Evolutionary conservation across 768 basidiomycete species (phyloP).

Genomic region (Suillus weaverae): DNA sequence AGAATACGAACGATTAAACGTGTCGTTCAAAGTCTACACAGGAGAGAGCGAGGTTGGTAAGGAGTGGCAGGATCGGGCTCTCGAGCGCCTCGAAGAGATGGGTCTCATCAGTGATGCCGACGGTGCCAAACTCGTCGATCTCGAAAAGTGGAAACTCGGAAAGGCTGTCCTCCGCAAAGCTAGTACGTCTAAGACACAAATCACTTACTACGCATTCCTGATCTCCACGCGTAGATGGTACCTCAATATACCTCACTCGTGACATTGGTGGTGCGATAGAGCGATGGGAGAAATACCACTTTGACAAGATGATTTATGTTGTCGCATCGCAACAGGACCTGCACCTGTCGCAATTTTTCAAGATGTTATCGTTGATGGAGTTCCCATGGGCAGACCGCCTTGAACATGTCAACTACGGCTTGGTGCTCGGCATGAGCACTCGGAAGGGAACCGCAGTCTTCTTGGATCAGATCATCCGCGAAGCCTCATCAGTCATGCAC

Average conservation of each 20-base stretch:
- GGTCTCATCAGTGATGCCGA: conserved; percentile 75
- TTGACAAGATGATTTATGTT: conserved; percentile 93
- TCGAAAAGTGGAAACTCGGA: conserved; percentile 90
- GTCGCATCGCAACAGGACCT: conserved; percentile 85
- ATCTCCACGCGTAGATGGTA: conserved; percentile 62
- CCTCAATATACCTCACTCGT: conserved; percentile 91
- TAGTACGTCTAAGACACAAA: conserved; percentile 41
- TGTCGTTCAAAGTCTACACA: conserved; percentile 88
- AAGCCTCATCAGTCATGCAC: conserved; percentile 88
- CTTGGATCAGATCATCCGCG: conserved; percentile 88
- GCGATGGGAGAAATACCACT: conserved; percentile 89
- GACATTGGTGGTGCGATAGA: conserved; percentile 94
- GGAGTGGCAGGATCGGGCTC: conserved; percentile 69
- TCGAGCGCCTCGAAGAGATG: conserved; percentile 66
- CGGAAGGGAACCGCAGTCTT: conserved; percentile 94
- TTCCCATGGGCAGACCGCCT: conserved; percentile 83
- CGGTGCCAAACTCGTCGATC: conserved; percentile 83
- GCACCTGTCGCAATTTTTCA: conserved; percentile 91
- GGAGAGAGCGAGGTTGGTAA: conserved; percentile 85
- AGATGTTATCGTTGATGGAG: conserved; percentile 86
- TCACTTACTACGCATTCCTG: neutral
- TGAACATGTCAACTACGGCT: conserved; percentile 87
- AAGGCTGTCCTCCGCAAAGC: conserved; percentile 88
- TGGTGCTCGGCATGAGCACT: conserved; percentile 95
- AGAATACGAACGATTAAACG: conserved; percentile 87